Conservation (phyloP, 148 eudicot genomes). For the Chenopodium album region DNA sequence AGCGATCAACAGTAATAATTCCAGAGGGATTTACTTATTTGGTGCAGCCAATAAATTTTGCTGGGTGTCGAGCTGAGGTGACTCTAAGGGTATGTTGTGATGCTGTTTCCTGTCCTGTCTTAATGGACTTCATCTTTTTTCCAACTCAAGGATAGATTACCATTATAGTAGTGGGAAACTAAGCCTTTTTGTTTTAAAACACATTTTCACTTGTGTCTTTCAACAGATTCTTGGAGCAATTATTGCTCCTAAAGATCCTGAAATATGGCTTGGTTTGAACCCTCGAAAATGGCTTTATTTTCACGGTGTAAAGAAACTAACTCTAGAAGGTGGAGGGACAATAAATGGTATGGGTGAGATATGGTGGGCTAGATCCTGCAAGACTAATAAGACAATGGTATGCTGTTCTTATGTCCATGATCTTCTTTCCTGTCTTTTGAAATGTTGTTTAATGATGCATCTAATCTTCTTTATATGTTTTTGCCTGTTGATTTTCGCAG, state of each 20-base stretch:
- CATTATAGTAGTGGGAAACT: neutral
- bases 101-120: neutral
- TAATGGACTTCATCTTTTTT: neutral
- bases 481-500: slow-evolving; percentile 44
- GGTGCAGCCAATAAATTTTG: slow-evolving; percentile 59
- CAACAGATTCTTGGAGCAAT: slow-evolving; percentile 63
- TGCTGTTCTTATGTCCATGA: slow-evolving; percentile 13
- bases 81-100: slow-evolving; percentile 56
- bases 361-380: slow-evolving; percentile 98
- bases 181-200: neutral
- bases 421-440: neutral
- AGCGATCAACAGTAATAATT: slow-evolving; percentile 46
- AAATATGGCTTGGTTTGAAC: slow-evolving; percentile 61
- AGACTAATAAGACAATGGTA: slow-evolving; percentile 67
- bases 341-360: slow-evolving; percentile 83
- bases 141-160: neutral
- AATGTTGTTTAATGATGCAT: neutral
- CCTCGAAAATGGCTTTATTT: slow-evolving; percentile 85
- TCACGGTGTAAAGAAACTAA: slow-evolving; percentile 58
- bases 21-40: slow-evolving; percentile 48
- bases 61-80: slow-evolving; percentile 58
- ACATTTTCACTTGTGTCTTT: slow-evolving; percentile 16
- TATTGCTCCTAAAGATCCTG: slow-evolving; percentile 78
- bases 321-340: slow-evolving; percentile 73
- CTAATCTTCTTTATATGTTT: slow-evolving; percentile 14